Evolutionary conservation across 495 filamentous ascomycete species (phyloP), one percentile per base, ranked within the genome.

Genomic region (Astrocystis sublimbata): DNA sequence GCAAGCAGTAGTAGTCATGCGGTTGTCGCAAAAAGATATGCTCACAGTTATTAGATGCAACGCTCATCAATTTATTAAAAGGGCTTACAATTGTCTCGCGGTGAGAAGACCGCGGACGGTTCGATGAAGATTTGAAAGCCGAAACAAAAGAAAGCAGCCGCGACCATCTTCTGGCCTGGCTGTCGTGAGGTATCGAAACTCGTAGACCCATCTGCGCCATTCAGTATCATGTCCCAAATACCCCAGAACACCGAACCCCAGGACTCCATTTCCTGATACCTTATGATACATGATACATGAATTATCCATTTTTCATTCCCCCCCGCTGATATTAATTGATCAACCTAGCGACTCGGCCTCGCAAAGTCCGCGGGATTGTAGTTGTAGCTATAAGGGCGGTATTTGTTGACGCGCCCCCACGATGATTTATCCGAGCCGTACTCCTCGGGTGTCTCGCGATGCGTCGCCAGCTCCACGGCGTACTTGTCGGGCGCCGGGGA

Each of bases 321-420:
- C 13, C 28, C 0, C 0, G 23, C 55, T 2, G 13, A n/a, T 31
- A 36, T 19, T 15, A 17, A n/a, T n/a, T n/a, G n/a, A n/a, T n/a
- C n/a, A 19, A 2, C 47, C 55, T 51, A 52, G 2, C 60, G 67
- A 23, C 63, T 53, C 4, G 64, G 42, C 55, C 73, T 72, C 9
- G 71, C 75, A 23, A 79, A 81, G 59, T 81, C 76, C 2, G 75
- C 73, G 7, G 78, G 77, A 55, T 79, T 81, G 55, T 81, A 81
- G 1, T 68, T 68, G 3, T 72, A 71, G n/a, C 67, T 62, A 1
- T 63, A 61, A n/a, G 57, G 55, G 28, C 59, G 58, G 6, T 53
- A 67, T 23, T 62, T 62, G 30, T 71, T 38, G 41, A 10, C 13
- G 58, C 61, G 30, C 35, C n/a, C 46, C 28, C 49, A 5, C 17